Evolutionary conservation across 169 alveolate genomes (phyloP).

Genomic region (Miamiensis avidus): DNA sequence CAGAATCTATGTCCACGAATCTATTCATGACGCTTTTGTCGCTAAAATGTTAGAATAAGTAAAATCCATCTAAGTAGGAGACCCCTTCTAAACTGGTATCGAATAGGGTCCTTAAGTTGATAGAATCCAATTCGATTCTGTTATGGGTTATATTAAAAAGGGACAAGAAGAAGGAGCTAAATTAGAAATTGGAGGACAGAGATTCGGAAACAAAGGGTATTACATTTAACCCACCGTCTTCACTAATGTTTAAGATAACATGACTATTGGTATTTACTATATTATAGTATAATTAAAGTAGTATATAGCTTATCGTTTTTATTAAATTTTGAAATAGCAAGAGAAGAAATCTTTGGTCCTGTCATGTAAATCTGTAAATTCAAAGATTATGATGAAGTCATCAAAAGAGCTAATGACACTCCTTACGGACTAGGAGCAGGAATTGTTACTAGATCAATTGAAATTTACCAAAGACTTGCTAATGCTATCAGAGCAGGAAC

Average conservation of each 20-base stretch:
- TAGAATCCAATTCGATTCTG: conserved; percentile 61
- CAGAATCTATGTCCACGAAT: conserved; percentile 80
- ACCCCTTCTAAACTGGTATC: conserved; percentile 63
- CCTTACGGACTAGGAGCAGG: conserved; percentile 89
- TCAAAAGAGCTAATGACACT: conserved; percentile 82
- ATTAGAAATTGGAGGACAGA: conserved; percentile 79
- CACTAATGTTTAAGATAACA: conserved; percentile 76
- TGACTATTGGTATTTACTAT: conserved; percentile 81
- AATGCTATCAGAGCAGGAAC: conserved; percentile 73
- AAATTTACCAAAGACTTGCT: conserved; percentile 63
- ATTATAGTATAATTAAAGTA: no score
- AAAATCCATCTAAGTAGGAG: conserved; percentile 52
- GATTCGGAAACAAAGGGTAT: conserved; percentile 68
- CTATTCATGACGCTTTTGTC: conserved; percentile 75
- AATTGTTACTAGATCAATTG: conserved; percentile 71
- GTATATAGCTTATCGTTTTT: no score
- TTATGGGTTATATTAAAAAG: conserved; percentile 61
- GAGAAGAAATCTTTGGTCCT: conserved; percentile 90
- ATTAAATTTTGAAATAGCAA: no score
- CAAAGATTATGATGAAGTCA: conserved; percentile 76
- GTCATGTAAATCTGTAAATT: conserved; percentile 63
- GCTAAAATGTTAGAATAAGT: conserved; percentile 40
- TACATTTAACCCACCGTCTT: conserved; percentile 86
- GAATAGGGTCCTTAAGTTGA: conserved; percentile 83
- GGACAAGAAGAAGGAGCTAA: conserved; percentile 85